Evolutionary conservation across 345 rosid species (phyloP).

Genomic region (Balakata baccata): DNA sequence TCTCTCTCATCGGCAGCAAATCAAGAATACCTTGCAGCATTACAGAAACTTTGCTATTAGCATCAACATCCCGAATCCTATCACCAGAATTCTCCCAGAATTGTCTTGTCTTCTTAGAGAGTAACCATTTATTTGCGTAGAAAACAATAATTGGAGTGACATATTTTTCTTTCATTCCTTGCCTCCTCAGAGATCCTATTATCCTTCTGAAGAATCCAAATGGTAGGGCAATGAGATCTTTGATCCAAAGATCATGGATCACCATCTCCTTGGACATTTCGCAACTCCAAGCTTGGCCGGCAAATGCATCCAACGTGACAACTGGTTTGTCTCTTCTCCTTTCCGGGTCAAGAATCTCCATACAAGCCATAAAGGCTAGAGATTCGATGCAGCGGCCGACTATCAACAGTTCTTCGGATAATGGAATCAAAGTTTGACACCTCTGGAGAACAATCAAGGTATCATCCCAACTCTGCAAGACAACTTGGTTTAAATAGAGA

Average conservation of each 20-base stretch:
- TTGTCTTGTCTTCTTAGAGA: constrained; percentile 41
- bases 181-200: constrained; percentile 66
- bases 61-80: constrained; percentile 13
- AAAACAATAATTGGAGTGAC: constrained; percentile 61
- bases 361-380: constrained; percentile 77
- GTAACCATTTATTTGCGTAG: constrained; percentile 56
- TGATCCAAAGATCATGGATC: constrained; percentile 64
- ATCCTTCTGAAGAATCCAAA: constrained; percentile 67
- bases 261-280: constrained; percentile 40
- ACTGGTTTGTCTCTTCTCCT: constrained; percentile 56
- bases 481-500: constrained; percentile 74
- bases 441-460: constrained; percentile 64
- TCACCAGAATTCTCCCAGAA: constrained; percentile 40
- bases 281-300: constrained; percentile 52
- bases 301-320: constrained; percentile 45
- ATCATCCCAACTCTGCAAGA: constrained; percentile 73
- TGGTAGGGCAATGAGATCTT: constrained; percentile 65
- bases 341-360: constrained; percentile 92
- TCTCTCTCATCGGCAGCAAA: constrained; percentile 51
- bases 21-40: constrained; percentile 54
- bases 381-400: constrained; percentile 79
- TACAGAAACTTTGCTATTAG: constrained; percentile 22
- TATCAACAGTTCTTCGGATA: constrained; percentile 59
- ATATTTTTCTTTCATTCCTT: constrained; percentile 81
- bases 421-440: constrained; percentile 53